Evolutionary conservation across 2,329 filamentous ascomycete genomes (phyloP).

Genomic region (Torrubiellomyces zombiae): DNA sequence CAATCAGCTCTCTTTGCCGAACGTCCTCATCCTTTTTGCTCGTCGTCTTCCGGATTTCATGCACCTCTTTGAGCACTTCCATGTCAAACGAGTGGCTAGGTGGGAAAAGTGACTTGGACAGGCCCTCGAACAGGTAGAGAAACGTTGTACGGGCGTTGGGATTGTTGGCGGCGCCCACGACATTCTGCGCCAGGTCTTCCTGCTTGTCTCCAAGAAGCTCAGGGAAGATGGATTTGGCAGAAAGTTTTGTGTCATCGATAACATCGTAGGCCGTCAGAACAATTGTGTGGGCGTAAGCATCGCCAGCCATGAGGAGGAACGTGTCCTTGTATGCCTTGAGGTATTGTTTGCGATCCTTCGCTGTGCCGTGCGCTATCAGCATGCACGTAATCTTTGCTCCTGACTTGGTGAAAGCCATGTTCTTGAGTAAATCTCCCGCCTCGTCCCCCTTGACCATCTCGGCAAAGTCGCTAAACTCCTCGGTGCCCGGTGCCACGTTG

Average conservation of each 20-base stretch:
- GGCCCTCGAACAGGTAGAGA: slow-evolving; percentile 64
- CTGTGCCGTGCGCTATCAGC: slow-evolving; percentile 65
- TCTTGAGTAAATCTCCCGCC: slow-evolving; percentile 78
- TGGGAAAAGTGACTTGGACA: slow-evolving; percentile 44
- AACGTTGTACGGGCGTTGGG: slow-evolving; percentile 49
- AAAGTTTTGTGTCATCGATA: slow-evolving; percentile 85
- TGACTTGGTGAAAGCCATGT: slow-evolving; percentile 86
- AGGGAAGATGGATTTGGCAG: slow-evolving; percentile 68
- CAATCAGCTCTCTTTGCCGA: slow-evolving; percentile 60
- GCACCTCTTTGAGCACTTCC: slow-evolving; percentile 59
- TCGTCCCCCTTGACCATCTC: slow-evolving; percentile 87
- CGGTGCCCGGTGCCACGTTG: slow-evolving; percentile 57
- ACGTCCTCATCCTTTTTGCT: slow-evolving; percentile 80
- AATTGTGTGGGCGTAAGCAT: slow-evolving; percentile 62
- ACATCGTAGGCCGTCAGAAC: slow-evolving; percentile 79
- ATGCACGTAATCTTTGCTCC: slow-evolving; percentile 71
- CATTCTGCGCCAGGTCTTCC: slow-evolving; percentile 43
- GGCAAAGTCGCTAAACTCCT: slow-evolving; percentile 73
- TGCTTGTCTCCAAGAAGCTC: slow-evolving; percentile 65
- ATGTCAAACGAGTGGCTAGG: slow-evolving; percentile 47
- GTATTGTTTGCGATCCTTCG: slow-evolving; percentile 85
- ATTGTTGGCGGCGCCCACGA: slow-evolving; percentile 48
- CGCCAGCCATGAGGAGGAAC: slow-evolving; percentile 68
- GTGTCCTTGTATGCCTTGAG: slow-evolving; percentile 83
- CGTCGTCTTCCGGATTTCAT: slow-evolving; percentile 62